Evolutionary conservation across 768 basidiomycete genomes (phyloP), one percentile per base, ranked within the genome.

Genomic region (Kwoniella shandongensis): DNA sequence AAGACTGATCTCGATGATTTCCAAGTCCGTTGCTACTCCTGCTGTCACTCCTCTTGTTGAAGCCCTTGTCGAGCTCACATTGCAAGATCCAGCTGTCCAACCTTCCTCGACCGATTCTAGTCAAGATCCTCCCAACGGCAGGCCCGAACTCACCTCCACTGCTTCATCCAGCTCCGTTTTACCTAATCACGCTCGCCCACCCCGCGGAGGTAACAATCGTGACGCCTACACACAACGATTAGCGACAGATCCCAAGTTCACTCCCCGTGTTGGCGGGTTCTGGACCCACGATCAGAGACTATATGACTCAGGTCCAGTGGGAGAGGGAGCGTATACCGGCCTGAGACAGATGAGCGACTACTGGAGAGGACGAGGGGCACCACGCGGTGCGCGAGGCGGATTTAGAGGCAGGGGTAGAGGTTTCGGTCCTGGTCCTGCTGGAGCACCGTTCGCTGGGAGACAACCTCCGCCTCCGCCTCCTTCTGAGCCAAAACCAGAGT

Each of bases 201-300:
- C 40, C 6, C 40, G 40, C n/a, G n/a, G n/a, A 23, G 58, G 84
- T 56, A 22, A 88, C 86, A 66, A 64, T 36, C 88, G 91, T 45
- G 89, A 91, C 73, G 88, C 85, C 18, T 94, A 96, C 76, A 86
- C 89, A 61, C 83, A 88, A 62, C 85, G 86, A 27, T 80, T 94
- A 23, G 86, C 89, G 55, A 80, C 78, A 11, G 92, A 96, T 73
- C 91, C 92, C 1, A 88, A 89, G 1, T 91, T 86, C 73, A 88
- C 90, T 26, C 92, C 92, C 22, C 87, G 85, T 23, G 88, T 93
- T 22, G 92, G 92, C 52, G 87, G 86, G 61, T 96, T 96, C 72
- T 96, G 90, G 91, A 86, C 88, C 4, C 92, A 96, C 72, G 92
- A 96, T 75, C 91, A 94, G 74, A 86, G 92, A 44, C 79, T 91